Evolutionary conservation across 2,329 filamentous ascomycete genomes (phyloP).

Genomic region (Nemania bipapillata): DNA sequence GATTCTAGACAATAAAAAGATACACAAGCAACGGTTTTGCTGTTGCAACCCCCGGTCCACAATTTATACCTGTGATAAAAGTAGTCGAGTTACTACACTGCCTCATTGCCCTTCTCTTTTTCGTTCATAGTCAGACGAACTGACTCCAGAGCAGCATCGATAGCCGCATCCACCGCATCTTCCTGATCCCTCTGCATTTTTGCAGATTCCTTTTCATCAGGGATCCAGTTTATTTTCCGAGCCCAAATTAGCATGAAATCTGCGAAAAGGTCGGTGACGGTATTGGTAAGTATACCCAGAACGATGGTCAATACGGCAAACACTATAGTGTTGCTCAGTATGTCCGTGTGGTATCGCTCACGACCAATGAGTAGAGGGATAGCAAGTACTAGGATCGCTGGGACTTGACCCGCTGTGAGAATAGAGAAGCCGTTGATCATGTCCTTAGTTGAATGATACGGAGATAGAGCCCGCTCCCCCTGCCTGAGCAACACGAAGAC

Average conservation of each 20-base stretch:
- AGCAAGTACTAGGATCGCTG: constrained; percentile 25
- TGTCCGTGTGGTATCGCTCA: constrained; percentile 19
- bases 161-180: constrained; percentile 6
- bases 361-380: constrained; percentile 23
- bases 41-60: background rate
- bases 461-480: constrained; percentile 26
- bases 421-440: constrained; percentile 32
- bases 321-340: constrained; percentile 20
- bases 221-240: constrained; percentile 27
- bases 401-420: constrained; percentile 26
- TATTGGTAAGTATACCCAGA: constrained; percentile 29
- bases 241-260: constrained; percentile 26
- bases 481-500: constrained; percentile 28
- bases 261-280: constrained; percentile 25
- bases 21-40: no score
- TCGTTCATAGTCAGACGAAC: background rate
- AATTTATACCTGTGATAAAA: background rate
- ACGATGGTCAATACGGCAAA: constrained; percentile 23
- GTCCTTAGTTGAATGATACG: constrained; percentile 30
- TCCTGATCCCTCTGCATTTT: constrained; percentile 13
- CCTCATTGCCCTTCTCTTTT: background rate
- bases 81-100: background rate
- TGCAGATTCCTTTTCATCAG: constrained; percentile 14
- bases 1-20: background rate
- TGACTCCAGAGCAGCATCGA: constrained; percentile 18